Evolutionary conservation across 2,329 filamentous ascomycete species (phyloP).

Genomic region (Ceratocystis variospora): DNA sequence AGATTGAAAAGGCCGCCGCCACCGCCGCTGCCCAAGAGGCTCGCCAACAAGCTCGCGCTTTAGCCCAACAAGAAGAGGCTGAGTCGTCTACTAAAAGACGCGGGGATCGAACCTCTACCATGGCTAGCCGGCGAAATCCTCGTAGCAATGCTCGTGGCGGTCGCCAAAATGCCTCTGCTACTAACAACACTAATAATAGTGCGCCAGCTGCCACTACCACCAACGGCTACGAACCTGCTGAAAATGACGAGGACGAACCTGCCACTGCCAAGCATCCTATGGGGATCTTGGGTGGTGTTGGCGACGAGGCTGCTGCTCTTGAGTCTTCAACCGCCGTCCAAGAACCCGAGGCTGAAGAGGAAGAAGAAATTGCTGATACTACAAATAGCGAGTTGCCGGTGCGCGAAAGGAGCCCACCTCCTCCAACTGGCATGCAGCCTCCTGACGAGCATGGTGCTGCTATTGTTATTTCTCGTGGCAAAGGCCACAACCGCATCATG

Average conservation of each 20-base stretch:
- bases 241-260: conserved; percentile 20
- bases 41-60: conserved; percentile 11
- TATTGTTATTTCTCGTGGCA: conserved; percentile 31
- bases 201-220: conserved; percentile 7
- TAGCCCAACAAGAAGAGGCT: conserved; percentile 11
- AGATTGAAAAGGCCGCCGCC: conserved; percentile 27
- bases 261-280: conserved; percentile 20
- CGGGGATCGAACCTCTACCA: conserved; percentile 20
- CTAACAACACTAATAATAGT: conserved; percentile 21
- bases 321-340: conserved; percentile 18
- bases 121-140: conserved; percentile 33
- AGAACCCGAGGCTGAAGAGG: conserved; percentile 17
- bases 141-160: conserved; percentile 23
- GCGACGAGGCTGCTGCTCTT: conserved; percentile 16
- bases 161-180: conserved; percentile 20
- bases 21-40: conserved; percentile 18
- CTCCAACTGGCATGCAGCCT: conserved; percentile 31
- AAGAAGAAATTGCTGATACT: conserved; percentile 7
- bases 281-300: conserved; percentile 26
- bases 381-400: conserved; percentile 23
- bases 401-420: conserved; percentile 29
- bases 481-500: conserved; percentile 40
- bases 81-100: conserved; percentile 16
- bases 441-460: conserved; percentile 41
- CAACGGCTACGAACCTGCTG: conserved; percentile 15